Conservation (phyloP, 805 yeast species). For the Ogataea neopini region DNA sequence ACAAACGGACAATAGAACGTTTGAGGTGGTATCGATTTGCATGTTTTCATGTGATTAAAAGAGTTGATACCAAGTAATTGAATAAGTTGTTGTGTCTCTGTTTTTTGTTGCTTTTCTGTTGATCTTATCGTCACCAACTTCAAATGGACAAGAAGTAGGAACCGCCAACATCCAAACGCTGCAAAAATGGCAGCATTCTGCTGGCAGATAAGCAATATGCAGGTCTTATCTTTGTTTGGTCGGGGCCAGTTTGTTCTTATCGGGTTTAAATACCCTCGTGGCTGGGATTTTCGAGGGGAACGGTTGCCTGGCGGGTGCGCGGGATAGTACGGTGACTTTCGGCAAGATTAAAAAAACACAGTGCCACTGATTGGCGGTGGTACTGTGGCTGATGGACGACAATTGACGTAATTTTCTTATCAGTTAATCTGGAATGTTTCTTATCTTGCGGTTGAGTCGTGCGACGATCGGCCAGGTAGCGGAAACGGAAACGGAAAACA, state of each 20-base stretch:
- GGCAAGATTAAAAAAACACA: neutral
- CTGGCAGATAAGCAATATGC: constrained; percentile 3
- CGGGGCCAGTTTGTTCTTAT: neutral
- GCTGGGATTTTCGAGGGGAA: neutral
- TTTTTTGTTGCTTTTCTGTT: neutral
- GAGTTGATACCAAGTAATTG: no score
- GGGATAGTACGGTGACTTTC: no score
- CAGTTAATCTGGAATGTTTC: no score
- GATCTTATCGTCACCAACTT: neutral
- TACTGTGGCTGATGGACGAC: no score
- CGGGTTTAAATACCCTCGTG: neutral
- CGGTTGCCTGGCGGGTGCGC: no score
- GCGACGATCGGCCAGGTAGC: neutral
- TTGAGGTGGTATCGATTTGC: neutral
- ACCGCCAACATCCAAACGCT: no score
- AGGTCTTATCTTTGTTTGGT: constrained; percentile 1
- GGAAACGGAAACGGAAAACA: no score
- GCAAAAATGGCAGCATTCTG: neutral
- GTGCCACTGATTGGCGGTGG: no score
- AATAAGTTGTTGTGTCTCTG: no score
- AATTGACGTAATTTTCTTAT: neutral
- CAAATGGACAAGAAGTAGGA: no score
- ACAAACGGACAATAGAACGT: constrained; percentile 2
- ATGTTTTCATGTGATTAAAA: neutral
- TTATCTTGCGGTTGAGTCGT: neutral